Evolutionary conservation across 2,329 filamentous ascomycete species (phyloP), one percentile per base, ranked within the genome.

Genomic region (Penicillium sp.): DNA sequence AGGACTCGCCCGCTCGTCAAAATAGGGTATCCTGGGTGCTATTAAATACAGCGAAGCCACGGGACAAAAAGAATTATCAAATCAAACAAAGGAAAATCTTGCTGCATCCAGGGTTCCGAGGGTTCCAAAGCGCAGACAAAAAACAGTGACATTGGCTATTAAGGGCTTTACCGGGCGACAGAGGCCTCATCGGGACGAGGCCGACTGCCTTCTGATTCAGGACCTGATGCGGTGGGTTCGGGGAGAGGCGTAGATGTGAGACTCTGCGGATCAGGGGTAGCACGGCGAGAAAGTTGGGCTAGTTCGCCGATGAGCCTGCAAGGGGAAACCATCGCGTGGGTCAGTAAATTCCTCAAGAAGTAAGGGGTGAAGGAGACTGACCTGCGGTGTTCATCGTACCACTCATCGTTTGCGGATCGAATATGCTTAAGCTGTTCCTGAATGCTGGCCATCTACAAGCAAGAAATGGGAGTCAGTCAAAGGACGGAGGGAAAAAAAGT

Each of bases 381-480:
- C 66, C 62, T 65, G 43, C 51, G 52, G 45, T 70, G 61, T 37
- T 69, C 67, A 40, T 65, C 63, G 26, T 66, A 59, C 59, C 66
- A 67, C 43, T 65, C 67, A 40, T 68, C 66, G 48, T 63, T 69
- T 30, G 68, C 55, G 30, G 60, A 60, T 47, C 67, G 58, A 52
- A 71, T 62, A 50, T 70, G 61, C 42, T 66, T 64, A 64, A 69
- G 58, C 59, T 70, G 60, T 52, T 70, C 58, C 62, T 64, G 57
- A 45, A 68, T 69, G 58, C 68, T 70, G 39, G 68, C 68, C 62
- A 71, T 65, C 63, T 71, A 56, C 44, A 46, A 48, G 36, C 14
- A 34, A 13, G 3, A 12, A 25, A 48, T 55, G 49, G 57, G 48
- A 47, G 12, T 36, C 39, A 37, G 38, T 42, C n/a, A 6, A 11